Evolutionary conservation across 306 rosid species (phyloP), one percentile per base, ranked within the genome.

Genomic region (Ziziphus jujuba): DNA sequence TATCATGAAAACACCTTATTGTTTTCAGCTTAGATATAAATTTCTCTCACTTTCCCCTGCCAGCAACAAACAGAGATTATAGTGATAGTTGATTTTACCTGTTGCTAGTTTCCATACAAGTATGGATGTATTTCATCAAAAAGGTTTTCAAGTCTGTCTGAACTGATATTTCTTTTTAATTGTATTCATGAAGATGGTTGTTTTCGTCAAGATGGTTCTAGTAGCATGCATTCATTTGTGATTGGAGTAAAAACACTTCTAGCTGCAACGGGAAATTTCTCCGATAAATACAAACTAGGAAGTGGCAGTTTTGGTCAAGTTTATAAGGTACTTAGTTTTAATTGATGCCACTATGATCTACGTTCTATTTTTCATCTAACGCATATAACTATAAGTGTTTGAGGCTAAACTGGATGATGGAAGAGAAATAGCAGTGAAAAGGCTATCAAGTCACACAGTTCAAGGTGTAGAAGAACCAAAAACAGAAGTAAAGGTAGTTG

Each of bases 291-390:
- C 49, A 71, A 71, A 71, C 73, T 66, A 45, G 77, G 81, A 54
- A 60, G 71, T 52, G 81, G 81, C 9, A 73, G 77, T 54, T 77
- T 77, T 36, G 76, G 81, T 34, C 55, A 69, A 19, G 76, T 70
- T 20, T 66, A 75, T 63, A 67, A 75, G 74, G 79, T 75, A 75
- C 33, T 5, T 14, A 31, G n/a, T 56, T 12, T 17, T 36, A 9
- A 19, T 0, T 14, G 48, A 31, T n/a, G 5, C 34, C 66, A 60
- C 2, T 24, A 55, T 9, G 25, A 56, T 56, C 14, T 24, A 12
- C 61, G 2, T 7, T 28, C 9, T 28, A 57, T 2, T 4, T 6
- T 16, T 13, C 7, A 28, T 14, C 34, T 2, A 31, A 28, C 20
- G 31, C 14, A 36, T 36, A 10, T 14, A 31, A 22, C 6, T 55